These are phyloP conservation scores for Rhexocercosporidium sp. DNA, from an alignment of 2,329 filamentous ascomycete genomes.

Conservation along the genomic window DNA sequence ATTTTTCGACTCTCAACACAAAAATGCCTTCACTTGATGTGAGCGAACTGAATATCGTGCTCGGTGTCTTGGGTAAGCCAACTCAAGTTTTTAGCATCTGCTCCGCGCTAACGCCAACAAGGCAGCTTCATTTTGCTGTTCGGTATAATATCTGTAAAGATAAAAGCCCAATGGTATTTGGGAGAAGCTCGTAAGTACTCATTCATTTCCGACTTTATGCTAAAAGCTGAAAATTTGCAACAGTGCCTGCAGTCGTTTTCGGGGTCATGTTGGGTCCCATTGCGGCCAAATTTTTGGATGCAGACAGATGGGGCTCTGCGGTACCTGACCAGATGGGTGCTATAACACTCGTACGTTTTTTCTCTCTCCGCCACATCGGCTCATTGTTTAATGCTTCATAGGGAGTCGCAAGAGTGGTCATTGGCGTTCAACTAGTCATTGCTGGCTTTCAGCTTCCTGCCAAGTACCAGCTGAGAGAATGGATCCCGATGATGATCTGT, in stretches of 20 bases:
- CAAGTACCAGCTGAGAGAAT: conserved; percentile 77
- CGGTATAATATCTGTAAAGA: conserved; percentile 56
- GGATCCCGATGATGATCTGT: conserved; percentile 72
- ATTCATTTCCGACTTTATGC: background rate
- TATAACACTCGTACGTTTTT: conserved; percentile 47
- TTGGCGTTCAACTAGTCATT: conserved; percentile 85
- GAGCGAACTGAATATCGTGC: conserved; percentile 54
- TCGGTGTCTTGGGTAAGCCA: conserved; percentile 44
- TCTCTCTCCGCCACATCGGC: background rate
- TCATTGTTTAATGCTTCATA: background rate
- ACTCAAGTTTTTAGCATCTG: background rate
- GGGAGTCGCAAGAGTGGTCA: conserved; percentile 68
- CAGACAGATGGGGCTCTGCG: conserved; percentile 31
- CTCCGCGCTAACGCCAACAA: background rate
- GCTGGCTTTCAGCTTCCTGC: conserved; percentile 85
- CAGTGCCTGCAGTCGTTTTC: conserved; percentile 59
- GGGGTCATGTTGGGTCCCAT: conserved; percentile 61
- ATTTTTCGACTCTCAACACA: background rate
- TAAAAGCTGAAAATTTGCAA: background rate
- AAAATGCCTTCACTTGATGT: conserved; percentile 51
- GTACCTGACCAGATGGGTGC: conserved; percentile 43
- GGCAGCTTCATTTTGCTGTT: conserved; percentile 55
- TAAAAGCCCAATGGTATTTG: conserved; percentile 59
- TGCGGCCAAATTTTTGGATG: conserved; percentile 56
- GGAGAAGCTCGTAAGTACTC: conserved; percentile 56